These are phyloP conservation scores for Collybia nuda DNA, from an alignment of 768 basidiomycete species.

Conservation along the genomic window DNA sequence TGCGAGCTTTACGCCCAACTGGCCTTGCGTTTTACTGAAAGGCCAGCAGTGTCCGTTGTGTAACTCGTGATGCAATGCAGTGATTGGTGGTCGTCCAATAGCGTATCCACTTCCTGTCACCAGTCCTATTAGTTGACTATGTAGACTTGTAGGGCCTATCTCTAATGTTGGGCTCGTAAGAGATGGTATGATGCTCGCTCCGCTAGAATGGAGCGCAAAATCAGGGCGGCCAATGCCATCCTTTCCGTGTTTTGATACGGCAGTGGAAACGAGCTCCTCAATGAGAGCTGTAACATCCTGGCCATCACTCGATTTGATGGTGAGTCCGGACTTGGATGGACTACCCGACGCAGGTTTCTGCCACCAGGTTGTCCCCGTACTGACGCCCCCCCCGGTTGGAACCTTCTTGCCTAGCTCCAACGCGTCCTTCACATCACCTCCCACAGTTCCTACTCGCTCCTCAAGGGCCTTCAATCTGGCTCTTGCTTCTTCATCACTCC, in stretches of 20 bases:
- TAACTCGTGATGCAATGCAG: conserved; percentile 83
- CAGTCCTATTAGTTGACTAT: conserved; percentile 48
- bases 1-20: conserved; percentile 79
- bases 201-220: conserved; percentile 82
- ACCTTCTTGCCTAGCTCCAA: conserved; percentile 61
- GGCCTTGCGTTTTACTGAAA: conserved; percentile 75
- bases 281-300: conserved; percentile 71
- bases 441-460: conserved; percentile 58
- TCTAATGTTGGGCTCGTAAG: conserved; percentile 83
- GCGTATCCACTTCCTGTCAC: conserved; percentile 63
- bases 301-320: conserved; percentile 74
- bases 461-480: conserved; percentile 56
- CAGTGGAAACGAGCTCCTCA: conserved; percentile 71
- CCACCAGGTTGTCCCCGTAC: conserved; percentile 66
- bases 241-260: conserved; percentile 65
- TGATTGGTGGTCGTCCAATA: conserved; percentile 80
- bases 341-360: conserved; percentile 55
- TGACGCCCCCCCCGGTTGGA: conserved; percentile 29
- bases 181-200: conserved; percentile 76
- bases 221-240: conserved; percentile 83
- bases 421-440: conserved; percentile 68
- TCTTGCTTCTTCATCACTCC: conserved; percentile 57
- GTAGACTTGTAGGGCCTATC: conserved; percentile 51
- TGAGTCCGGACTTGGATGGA: conserved; percentile 41
- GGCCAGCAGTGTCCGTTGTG: conserved; percentile 94